Evolutionary conservation across 164 flowering plant species (phyloP), one percentile per base, ranked within the genome.

Genomic region (Magnolia kwangsiensis): DNA sequence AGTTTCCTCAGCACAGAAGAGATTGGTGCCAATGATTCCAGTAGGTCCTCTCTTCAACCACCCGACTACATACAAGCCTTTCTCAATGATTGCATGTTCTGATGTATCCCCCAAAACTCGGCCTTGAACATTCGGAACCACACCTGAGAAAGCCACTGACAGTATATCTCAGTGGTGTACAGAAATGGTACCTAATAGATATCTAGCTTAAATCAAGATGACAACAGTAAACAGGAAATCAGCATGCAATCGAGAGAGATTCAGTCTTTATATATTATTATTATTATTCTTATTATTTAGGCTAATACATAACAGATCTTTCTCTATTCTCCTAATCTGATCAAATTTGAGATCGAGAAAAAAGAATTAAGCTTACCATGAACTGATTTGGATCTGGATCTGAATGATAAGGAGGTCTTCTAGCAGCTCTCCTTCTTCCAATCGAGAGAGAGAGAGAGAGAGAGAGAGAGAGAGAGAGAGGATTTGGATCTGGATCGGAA

Each of bases 11-110:
- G 98, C 98, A 82, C 97, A 91, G 74, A 91, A 88, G 68, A 92
- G 98, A 74, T 94, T 96, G 80, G 99, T 94, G 31, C 82, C 99
- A 75, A 96, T 87, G 59, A 94, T 96, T 65, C 98, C 98, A 63
- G 97, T 91, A 63, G 99, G 97, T 70, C 98, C 99, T 85, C 98
- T 90, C 86, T 96, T 94, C 85, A 94, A 86, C 98, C 99, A 96
- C 14, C 98, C 98, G 76, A 86, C 89, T 13, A 96, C 98, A 78
- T 96, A 94, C 78, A 94, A 83, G 50, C 98, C 99, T 20, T 78
- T 82, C 79, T 88, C 94, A 77, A 76, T 51, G 63, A 74, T 81
- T 27, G 76, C 21, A n/a, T 71, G 72, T 61, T 87, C 88, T 3
- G 88, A 78, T 29, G 74, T 50, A 80, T 80, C 79, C 50, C 79